phyloP scores from a whole-genome alignment of 192 early-diverging fungal species.

The Podila minutissima region DNA sequence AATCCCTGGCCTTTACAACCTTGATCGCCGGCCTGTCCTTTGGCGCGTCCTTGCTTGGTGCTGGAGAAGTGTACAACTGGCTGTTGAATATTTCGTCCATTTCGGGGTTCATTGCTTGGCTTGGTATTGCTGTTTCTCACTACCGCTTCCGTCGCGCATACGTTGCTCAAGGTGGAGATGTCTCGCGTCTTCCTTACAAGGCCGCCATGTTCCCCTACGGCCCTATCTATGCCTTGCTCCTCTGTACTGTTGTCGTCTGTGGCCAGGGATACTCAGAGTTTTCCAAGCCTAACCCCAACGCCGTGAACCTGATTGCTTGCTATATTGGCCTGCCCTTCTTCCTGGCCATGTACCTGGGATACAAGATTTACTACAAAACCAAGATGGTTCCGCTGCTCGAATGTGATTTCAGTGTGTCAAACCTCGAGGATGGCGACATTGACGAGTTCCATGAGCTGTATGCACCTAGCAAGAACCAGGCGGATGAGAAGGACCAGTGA shows the following conservation, averaged over 20 bases:
- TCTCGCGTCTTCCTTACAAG: constrained; percentile 74
- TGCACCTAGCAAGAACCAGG: constrained; percentile 42
- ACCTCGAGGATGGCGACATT: constrained; percentile 47
- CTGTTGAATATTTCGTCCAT: constrained; percentile 78
- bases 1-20: constrained; percentile 61
- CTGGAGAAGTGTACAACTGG: constrained; percentile 72
- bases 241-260: constrained; percentile 70
- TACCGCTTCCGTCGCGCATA: constrained; percentile 88
- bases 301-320: constrained; percentile 62
- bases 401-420: constrained; percentile 63
- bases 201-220: constrained; percentile 82
- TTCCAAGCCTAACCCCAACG: constrained; percentile 65
- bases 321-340: constrained; percentile 75
- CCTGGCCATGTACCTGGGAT: constrained; percentile 65
- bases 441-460: constrained; percentile 48
- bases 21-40: constrained; percentile 69
- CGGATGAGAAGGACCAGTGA: constrained; percentile 41
- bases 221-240: constrained; percentile 72
- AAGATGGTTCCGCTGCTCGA: constrained; percentile 70
- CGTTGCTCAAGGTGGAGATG: constrained; percentile 69
- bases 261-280: constrained; percentile 72
- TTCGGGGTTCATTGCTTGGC: constrained; percentile 86
- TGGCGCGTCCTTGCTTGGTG: constrained; percentile 62
- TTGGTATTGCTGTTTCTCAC: constrained; percentile 86
- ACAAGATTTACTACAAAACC: constrained; percentile 72